A percentile compares a stretch with the other conserved stretches of the same genome.
These are phyloP conservation scores for Pichia ethanolica DNA, from an alignment of 805 yeast species.

Conservation along the genomic window DNA sequence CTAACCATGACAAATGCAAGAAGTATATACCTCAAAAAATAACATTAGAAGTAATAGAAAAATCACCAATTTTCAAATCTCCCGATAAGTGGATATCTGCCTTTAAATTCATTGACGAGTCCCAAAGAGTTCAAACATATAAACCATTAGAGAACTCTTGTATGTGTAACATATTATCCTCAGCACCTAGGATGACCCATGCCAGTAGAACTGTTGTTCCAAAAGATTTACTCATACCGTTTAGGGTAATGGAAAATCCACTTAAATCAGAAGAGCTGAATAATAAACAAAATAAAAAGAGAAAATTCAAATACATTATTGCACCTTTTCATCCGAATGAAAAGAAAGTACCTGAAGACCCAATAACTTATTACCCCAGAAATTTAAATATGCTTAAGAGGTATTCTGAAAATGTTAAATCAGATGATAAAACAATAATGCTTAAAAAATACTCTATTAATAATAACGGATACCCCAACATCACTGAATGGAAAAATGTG, in stretches of 20 bases:
- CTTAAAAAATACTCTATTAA: background rate
- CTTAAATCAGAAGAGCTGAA: too few relatives aligned
- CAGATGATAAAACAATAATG: background rate
- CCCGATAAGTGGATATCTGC: slow-evolving; percentile 22
- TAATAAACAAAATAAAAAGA: background rate
- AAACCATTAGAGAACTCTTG: slow-evolving; percentile 26
- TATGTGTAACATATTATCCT: slow-evolving; percentile 32
- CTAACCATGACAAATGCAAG: too few relatives aligned
- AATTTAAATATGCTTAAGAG: background rate
- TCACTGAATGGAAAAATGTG: background rate
- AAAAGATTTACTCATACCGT: slow-evolving; percentile 29
- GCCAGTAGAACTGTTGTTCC: slow-evolving; percentile 32
- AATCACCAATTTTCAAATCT: slow-evolving; percentile 17
- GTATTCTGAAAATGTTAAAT: background rate
- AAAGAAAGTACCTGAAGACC: slow-evolving; percentile 4
- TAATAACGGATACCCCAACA: background rate
- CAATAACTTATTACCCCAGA: slow-evolving; percentile 5
- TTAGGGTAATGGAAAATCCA: slow-evolving; percentile 20
- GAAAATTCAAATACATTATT: background rate
- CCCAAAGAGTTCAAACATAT: slow-evolving; percentile 17
- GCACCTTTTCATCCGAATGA: slow-evolving; percentile 5
- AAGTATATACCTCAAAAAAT: background rate
- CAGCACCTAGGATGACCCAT: slow-evolving; percentile 38
- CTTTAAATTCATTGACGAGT: slow-evolving; percentile 7
- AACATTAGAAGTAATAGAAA: background rate